These are phyloP conservation scores for Plasmodium vinckei DNA, from an alignment of 169 alveolate species.

Conservation along the genomic window DNA sequence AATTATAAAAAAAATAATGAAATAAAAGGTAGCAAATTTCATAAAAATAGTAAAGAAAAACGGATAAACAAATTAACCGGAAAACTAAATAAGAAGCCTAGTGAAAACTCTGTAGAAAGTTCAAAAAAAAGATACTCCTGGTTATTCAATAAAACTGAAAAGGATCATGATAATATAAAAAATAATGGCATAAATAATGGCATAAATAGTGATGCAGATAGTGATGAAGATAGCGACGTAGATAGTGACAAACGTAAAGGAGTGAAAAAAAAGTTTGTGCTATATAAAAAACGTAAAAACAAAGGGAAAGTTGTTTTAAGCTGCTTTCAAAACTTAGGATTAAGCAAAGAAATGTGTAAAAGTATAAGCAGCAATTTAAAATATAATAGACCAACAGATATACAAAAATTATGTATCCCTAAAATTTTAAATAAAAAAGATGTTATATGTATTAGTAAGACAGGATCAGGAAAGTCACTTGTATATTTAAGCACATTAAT, in stretches of 20 bases:
- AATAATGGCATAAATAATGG: neutral
- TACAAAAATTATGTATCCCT: slow-evolving; percentile 95
- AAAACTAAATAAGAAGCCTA: too few species aligned
- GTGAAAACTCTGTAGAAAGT: too few species aligned
- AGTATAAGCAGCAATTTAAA: slow-evolving; percentile 79
- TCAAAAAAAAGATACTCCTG: neutral
- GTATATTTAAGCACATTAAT: slow-evolving; percentile 95
- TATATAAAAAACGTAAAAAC: slow-evolving; percentile 67
- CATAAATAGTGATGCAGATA: neutral
- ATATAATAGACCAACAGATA: slow-evolving; percentile 94
- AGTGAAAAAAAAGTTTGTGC: slow-evolving; percentile 31
- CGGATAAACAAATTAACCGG: neutral
- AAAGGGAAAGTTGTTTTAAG: slow-evolving; percentile 78
- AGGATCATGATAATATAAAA: too few species aligned
- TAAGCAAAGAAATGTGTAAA: slow-evolving; percentile 80
- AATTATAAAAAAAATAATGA: too few species aligned
- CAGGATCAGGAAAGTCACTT: slow-evolving; percentile 97
- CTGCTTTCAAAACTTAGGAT: slow-evolving; percentile 84
- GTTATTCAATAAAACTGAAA: neutral
- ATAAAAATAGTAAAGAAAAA: too few species aligned
- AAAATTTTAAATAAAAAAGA: slow-evolving; percentile 92
- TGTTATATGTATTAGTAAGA: slow-evolving; percentile 95
- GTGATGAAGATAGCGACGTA: neutral
- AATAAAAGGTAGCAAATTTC: too few species aligned
- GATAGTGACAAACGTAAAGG: neutral